A percentile compares a stretch with the other conserved stretches of the same genome.
Evolutionary conservation across 768 basidiomycete genomes (phyloP).

Genomic region (Epithele typhae): DNA sequence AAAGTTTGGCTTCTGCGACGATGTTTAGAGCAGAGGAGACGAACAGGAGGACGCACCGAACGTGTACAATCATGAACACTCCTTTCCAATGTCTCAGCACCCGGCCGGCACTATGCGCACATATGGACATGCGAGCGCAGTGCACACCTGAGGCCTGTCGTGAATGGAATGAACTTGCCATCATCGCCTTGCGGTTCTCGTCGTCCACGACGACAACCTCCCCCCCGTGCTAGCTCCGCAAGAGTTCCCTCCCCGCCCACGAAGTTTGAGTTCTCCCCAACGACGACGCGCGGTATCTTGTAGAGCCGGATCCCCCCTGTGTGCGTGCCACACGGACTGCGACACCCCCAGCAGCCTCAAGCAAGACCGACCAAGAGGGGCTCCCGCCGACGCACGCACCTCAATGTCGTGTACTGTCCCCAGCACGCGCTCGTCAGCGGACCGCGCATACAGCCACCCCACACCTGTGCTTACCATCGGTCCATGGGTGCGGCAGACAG

Average conservation of each 20-base stretch:
- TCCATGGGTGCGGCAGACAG: not conserved
- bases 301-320: constrained; percentile 59
- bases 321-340: constrained; percentile 64
- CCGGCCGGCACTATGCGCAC: constrained; percentile 43
- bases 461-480: too few species aligned
- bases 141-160: constrained; percentile 48
- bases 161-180: constrained; percentile 64
- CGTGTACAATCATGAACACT: too few species aligned
- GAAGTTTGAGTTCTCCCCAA: constrained; percentile 58
- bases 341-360: too few species aligned
- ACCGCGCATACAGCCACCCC: too few species aligned
- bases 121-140: not conserved
- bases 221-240: constrained; percentile 48
- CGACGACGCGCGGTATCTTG: constrained; percentile 60
- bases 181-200: constrained; percentile 47
- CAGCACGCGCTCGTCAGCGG: not conserved
- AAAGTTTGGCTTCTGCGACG: too few species aligned
- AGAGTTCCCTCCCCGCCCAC: constrained; percentile 50
- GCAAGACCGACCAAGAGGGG: too few species aligned
- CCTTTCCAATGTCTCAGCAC: constrained; percentile 60
- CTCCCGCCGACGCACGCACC: too few species aligned
- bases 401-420: constrained; percentile 35
- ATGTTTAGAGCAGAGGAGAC: too few species aligned
- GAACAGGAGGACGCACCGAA: too few species aligned
- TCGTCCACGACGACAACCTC: constrained; percentile 40